A percentile compares a stretch with the other conserved stretches of the same genome.
These are phyloP conservation scores for Tephrocybe sp. DNA, from an alignment of 768 basidiomycete species.

Conservation along the genomic window DNA sequence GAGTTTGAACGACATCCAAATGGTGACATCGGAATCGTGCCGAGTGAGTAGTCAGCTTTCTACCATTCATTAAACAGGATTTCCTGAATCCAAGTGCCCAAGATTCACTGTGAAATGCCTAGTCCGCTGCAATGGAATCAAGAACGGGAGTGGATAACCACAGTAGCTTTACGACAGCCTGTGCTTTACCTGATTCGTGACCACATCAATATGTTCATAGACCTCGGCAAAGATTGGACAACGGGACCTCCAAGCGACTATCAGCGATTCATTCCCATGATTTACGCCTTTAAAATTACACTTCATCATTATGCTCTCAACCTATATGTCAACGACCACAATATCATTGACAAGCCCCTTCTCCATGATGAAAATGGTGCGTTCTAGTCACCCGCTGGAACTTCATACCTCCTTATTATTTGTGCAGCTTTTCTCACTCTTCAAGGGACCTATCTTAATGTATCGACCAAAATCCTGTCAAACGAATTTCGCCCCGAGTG, in stretches of 20 bases:
- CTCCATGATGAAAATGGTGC: constrained; percentile 82
- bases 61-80: neutral
- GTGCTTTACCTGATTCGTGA: constrained; percentile 81
- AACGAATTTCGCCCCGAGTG: constrained; percentile 71
- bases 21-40: constrained; percentile 76
- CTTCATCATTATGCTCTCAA: constrained; percentile 77
- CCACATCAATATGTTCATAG: constrained; percentile 91
- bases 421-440: constrained; percentile 68
- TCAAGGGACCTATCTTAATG: constrained; percentile 54
- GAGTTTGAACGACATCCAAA: constrained; percentile 83
- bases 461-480: constrained; percentile 57
- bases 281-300: constrained; percentile 69
- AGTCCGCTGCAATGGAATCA: constrained; percentile 82
- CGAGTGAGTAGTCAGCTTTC: constrained; percentile 42
- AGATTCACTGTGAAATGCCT: constrained; percentile 76
- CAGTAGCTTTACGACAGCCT: constrained; percentile 70
- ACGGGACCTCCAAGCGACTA: constrained; percentile 80
- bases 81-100: neutral
- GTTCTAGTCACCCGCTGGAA: constrained; percentile 2
- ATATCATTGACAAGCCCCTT: constrained; percentile 89
- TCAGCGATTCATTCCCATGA: constrained; percentile 78
- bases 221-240: constrained; percentile 91
- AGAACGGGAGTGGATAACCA: constrained; percentile 74
- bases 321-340: constrained; percentile 91
- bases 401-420: neutral